Evolutionary conservation across 306 rosid species (phyloP).

Genomic region (Trifolium repens): DNA sequence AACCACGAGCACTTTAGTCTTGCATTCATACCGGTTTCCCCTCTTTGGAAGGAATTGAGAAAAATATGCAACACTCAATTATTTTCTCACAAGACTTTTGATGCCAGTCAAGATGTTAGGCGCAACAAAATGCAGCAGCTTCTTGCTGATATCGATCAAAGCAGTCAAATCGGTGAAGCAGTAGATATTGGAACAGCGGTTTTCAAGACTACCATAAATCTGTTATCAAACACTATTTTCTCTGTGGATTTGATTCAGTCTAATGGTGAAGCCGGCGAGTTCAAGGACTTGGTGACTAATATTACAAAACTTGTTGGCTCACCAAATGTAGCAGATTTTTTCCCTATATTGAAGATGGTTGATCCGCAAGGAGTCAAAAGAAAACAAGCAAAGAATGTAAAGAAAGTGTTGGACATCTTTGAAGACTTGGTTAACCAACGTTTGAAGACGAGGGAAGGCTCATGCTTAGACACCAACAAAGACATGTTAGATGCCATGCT

Average conservation of each 20-base stretch:
- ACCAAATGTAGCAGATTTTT: constrained; percentile 40
- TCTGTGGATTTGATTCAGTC: constrained; percentile 38
- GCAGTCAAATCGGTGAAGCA: constrained; percentile 30
- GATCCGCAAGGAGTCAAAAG: constrained; percentile 40
- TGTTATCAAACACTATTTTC: constrained; percentile 40
- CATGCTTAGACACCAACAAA: background rate
- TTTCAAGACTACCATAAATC: constrained; percentile 39
- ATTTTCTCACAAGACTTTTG: constrained; percentile 34
- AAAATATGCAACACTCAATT: constrained; percentile 37
- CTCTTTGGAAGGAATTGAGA: constrained; percentile 38
- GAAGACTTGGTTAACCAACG: constrained; percentile 26
- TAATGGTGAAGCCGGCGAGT: constrained; percentile 39
- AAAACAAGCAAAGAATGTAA: constrained; percentile 21
- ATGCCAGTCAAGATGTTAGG: constrained; percentile 26
- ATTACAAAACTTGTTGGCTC: constrained; percentile 41
- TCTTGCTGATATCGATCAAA: constrained; percentile 3
- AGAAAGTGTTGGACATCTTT: constrained; percentile 28
- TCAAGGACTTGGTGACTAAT: constrained; percentile 29
- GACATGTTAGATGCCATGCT: constrained; percentile 45
- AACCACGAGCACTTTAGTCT: constrained; percentile 34
- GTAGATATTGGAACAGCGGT: constrained; percentile 35
- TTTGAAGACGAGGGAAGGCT: constrained; percentile 15
- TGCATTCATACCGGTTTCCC: constrained; percentile 36
- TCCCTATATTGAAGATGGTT: constrained; percentile 25
- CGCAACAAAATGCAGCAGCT: constrained; percentile 36